Conservation (phyloP, 495 filamentous ascomycete species). For the Penicillium coprophilum region DNA sequence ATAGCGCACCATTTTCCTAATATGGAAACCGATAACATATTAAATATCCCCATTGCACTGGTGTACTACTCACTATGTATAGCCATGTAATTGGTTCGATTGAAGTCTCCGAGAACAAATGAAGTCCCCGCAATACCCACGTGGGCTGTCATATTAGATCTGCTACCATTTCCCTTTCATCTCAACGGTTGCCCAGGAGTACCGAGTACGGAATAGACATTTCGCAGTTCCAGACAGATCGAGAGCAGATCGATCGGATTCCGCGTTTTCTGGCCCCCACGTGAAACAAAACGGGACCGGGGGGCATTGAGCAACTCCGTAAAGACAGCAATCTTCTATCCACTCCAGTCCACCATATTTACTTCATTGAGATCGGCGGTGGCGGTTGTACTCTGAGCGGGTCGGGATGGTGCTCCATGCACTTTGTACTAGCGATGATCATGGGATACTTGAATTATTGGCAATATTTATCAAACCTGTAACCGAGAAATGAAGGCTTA, state of each 20-base stretch:
- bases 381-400: neutral
- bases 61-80: too few relatives aligned
- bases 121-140: neutral
- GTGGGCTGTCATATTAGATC: constrained; percentile 1
- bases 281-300: neutral
- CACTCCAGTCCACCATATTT: neutral
- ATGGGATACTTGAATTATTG: neutral
- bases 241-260: neutral
- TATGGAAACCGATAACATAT: too few relatives aligned
- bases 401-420: neutral
- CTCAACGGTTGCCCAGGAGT: too few relatives aligned
- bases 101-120: neutral
- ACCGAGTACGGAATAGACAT: too few relatives aligned
- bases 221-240: too few relatives aligned
- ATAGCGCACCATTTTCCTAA: neutral
- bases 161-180: neutral
- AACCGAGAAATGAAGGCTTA: neutral
- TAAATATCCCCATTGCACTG: too few relatives aligned
- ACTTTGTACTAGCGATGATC: constrained; percentile 1
- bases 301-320: neutral
- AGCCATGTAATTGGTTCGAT: neutral
- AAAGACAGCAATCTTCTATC: neutral
- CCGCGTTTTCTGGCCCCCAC: neutral
- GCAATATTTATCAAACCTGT: neutral
- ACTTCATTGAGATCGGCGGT: constrained; percentile 12